Base-by-base conservation (phyloP, 371 early-diverging fungal genomes). In the Entomophthora muscae region DNA sequence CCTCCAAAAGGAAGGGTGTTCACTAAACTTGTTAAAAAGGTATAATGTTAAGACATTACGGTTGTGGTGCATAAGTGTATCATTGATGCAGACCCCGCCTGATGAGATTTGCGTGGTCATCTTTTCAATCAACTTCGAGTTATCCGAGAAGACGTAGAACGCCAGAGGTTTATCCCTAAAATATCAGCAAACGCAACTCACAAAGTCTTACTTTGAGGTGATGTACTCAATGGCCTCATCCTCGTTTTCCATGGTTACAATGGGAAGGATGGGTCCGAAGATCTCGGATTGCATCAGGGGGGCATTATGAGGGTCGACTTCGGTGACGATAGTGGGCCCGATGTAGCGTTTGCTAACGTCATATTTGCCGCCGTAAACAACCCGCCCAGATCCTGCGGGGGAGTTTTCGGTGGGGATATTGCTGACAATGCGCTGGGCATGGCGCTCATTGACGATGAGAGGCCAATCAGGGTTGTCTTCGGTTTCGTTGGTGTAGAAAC, bases 1-100 rank as follows among this genome's bases (percentile, higher is more conserved):
- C 96, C 98, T 65, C 95, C 95, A 72, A 95, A 95, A 31, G 95
- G 96, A n/a, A 89, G 65, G 30, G 68, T 63, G 32, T 76, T 70
- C 64, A 82, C 85, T 74, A 65, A 42, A 17, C 23, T 53, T 52
- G 3, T 32, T 42, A 31, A 42, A 17, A 10, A 42, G 42, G 10
- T 10, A 42, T 17, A 42, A 42, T 10, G 17, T 5, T 5, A 5
- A 5, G 42, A 42, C n/a, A 42, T 42, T 42, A 42, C 42, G 17
- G 17, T 42, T 42, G 42, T 42, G 42, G 42, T 42, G 42, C 42
- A 42, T 42, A 10, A 91, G 61, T 17, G 82, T 80, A 66, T 95
- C 95, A 73, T 97, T 95, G 64, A 90, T 75, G 29, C 75, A 65
- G 1, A 80, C 83, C 61, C 77, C 81, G 26, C 96, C 98, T 3